Base-by-base conservation (phyloP, 139 green algal species). In the Chlamydomonas sp. region DNA sequence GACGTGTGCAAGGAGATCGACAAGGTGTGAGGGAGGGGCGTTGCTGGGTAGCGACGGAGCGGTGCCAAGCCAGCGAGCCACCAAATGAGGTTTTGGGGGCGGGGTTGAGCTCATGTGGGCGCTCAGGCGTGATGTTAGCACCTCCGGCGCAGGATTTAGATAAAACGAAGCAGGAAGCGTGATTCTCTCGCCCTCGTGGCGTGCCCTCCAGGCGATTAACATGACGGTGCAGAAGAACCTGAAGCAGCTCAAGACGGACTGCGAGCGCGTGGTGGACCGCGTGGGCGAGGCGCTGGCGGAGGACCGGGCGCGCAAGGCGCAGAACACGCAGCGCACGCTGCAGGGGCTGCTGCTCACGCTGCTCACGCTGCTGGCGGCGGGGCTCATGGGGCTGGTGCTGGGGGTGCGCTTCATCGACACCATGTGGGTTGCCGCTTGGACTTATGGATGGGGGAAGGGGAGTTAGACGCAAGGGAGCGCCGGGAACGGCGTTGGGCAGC, bases 201-300 rank as follows among this genome's bases (percentile, higher is more conserved):
- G 31, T 49, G 31, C 64, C 64, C 64, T 10, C 64, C 10, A 88
- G 85, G 63, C 89, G 61, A 94, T 96, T 85, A 89, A 92, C 72
- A 89, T 93, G 89, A 95, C 92, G 14, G 93, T 95, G 62, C 93
- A 96, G 86, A 94, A 94, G 86, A 95, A 94, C 72, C 68, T 96
- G 83, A 80, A 82, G 49, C 79, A 90, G 77, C 87, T 96, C 17
- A 94, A 94, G 83, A 77, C 84, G 7, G 93, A 96, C 90, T 96
- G 93, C 79, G 85, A 90, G 68, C 63, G 77, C 80, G 91, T 95
- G 79, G 67, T 88, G 76, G 64, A 60, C 20, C 63, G 72, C 9
- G 82, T 92, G 3, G 75, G 69, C 9, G 77, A 93, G 89, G 80
- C 78, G 64, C 63, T 72, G 59, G 62, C 7, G 49, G 57, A 88